A percentile compares a stretch with the other conserved stretches of the same genome.
Conservation (phyloP, 805 yeast genomes). For the Hanseniaspora thailandica region DNA sequence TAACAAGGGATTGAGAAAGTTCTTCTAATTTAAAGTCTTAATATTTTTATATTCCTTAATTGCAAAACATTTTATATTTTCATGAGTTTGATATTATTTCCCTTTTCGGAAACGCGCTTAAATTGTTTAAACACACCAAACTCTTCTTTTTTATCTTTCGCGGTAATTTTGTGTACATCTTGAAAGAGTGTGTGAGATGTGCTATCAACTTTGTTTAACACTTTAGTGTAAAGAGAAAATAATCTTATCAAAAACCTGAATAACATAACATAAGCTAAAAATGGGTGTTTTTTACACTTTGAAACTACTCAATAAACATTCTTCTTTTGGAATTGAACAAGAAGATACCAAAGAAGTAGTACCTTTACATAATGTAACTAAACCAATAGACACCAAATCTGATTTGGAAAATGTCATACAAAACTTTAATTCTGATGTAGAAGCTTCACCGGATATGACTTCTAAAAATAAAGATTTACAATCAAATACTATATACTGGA, state of each 20-base stretch:
- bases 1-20: slow-evolving; percentile 15
- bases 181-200: too few relatives aligned
- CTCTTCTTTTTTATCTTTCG: too few relatives aligned
- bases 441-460: not conserved
- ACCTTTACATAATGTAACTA: not conserved
- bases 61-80: not conserved
- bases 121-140: too few relatives aligned
- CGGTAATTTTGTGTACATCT: too few relatives aligned
- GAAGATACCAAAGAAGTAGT: not conserved
- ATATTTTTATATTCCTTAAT: too few relatives aligned
- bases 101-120: too few relatives aligned
- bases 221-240: too few relatives aligned
- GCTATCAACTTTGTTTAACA: too few relatives aligned
- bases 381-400: not conserved
- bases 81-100: not conserved
- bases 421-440: not conserved
- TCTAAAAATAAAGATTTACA: not conserved
- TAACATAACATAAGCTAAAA: too few relatives aligned
- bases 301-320: too few relatives aligned
- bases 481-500: not conserved
- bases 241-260: too few relatives aligned
- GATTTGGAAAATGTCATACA: not conserved
- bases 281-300: too few relatives aligned
- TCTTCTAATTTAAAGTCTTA: slow-evolving; percentile 3
- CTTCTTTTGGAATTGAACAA: not conserved